Evolutionary conservation across 2,329 filamentous ascomycete species (phyloP).

Genomic region (Xylaria sp.): DNA sequence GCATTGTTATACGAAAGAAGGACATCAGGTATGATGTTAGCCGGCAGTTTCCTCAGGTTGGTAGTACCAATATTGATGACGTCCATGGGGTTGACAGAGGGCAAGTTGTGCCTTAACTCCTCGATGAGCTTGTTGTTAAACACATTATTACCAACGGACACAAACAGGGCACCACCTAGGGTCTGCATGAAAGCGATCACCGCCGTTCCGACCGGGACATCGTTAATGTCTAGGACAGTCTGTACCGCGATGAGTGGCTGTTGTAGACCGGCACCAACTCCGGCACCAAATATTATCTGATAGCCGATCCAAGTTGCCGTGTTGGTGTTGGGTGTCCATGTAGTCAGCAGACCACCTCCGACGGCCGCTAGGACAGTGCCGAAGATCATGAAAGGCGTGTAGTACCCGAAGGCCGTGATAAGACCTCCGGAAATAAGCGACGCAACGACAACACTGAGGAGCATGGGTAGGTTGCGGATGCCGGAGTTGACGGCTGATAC

Average conservation of each 20-base stretch:
- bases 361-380: conserved; percentile 47
- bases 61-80: conserved; percentile 53
- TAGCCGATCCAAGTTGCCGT: conserved; percentile 55
- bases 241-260: conserved; percentile 56
- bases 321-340: conserved; percentile 47
- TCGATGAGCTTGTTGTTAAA: conserved; percentile 59
- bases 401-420: conserved; percentile 56
- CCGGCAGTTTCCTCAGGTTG: conserved; percentile 47
- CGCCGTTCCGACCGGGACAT: conserved; percentile 45
- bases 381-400: conserved; percentile 56
- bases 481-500: conserved; percentile 52
- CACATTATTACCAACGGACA: conserved; percentile 62
- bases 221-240: conserved; percentile 48
- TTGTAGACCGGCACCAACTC: conserved; percentile 54
- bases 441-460: conserved; percentile 52
- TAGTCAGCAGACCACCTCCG: conserved; percentile 54
- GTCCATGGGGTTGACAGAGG: conserved; percentile 47
- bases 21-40: conserved; percentile 49
- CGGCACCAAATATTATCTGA: conserved; percentile 54
- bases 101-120: conserved; percentile 51
- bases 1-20: conserved; percentile 57
- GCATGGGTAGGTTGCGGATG: conserved; percentile 54
- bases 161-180: conserved; percentile 59
- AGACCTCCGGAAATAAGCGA: conserved; percentile 49
- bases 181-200: conserved; percentile 56